Conservation (phyloP, 2,329 filamentous ascomycete genomes). For the Penicillium nordicum region DNA sequence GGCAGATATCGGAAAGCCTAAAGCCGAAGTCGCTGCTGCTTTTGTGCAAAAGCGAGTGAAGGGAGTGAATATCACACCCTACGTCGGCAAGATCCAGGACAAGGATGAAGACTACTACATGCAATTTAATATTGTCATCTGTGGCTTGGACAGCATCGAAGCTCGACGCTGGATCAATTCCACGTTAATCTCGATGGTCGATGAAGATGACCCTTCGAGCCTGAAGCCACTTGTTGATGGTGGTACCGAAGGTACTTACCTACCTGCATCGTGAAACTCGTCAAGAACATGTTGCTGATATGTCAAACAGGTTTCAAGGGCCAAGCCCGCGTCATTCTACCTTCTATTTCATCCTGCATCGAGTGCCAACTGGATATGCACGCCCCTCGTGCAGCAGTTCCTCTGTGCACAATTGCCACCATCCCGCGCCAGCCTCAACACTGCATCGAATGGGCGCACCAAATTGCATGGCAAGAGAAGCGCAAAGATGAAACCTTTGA, state of each 20-base stretch:
- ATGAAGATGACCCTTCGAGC: slow-evolving; percentile 74
- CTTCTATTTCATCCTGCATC: slow-evolving; percentile 90
- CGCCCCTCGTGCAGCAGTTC: slow-evolving; percentile 92
- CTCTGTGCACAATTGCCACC: slow-evolving; percentile 91
- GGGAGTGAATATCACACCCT: slow-evolving; percentile 87
- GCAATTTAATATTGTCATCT: slow-evolving; percentile 92
- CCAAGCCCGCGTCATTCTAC: slow-evolving; percentile 86
- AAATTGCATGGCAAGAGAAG: slow-evolving; percentile 92
- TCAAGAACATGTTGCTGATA: slow-evolving; percentile 15
- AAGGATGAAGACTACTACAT: slow-evolving; percentile 95
- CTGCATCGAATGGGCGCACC: slow-evolving; percentile 97
- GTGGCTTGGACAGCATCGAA: slow-evolving; percentile 94
- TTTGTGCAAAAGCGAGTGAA: slow-evolving; percentile 89
- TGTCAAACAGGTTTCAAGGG: slow-evolving; percentile 76
- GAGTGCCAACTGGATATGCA: slow-evolving; percentile 99
- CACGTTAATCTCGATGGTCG: slow-evolving; percentile 85
- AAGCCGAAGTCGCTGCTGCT: slow-evolving; percentile 85
- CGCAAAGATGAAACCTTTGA: slow-evolving; percentile 81
- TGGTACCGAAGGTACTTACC: slow-evolving; percentile 72
- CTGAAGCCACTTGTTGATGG: slow-evolving; percentile 94
- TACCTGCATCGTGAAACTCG: not conserved
- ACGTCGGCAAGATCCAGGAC: slow-evolving; percentile 94
- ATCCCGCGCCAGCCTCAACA: slow-evolving; percentile 97
- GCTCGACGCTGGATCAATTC: slow-evolving; percentile 98
- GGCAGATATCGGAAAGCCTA: slow-evolving; percentile 85